Conservation (phyloP, 1,284 basidiomycete species). For the Ustilago hordei region DNA sequence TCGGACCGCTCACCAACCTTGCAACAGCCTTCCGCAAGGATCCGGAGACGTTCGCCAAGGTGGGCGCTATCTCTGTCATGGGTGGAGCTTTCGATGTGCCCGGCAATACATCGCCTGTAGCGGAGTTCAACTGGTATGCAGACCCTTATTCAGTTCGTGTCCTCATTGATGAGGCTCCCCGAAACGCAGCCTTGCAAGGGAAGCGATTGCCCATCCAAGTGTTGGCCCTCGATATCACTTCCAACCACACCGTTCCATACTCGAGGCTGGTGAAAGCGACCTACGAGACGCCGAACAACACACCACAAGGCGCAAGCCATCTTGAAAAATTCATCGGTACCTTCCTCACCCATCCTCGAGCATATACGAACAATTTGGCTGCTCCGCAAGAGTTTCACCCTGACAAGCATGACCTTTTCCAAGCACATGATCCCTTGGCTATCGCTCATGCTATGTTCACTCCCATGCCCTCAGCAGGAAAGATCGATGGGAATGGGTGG, state of each 20-base stretch:
- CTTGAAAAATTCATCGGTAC: constrained; percentile 54
- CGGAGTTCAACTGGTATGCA: constrained; percentile 89
- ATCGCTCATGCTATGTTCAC: constrained; percentile 63
- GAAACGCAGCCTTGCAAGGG: constrained; percentile 25
- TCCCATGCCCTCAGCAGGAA: constrained; percentile 17
- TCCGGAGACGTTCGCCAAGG: constrained; percentile 73
- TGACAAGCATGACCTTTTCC: constrained; percentile 57
- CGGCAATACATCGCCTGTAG: constrained; percentile 79
- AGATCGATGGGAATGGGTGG: constrained; percentile 38
- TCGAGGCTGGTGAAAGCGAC: constrained; percentile 48
- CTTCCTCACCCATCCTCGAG: constrained; percentile 60
- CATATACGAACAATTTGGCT: constrained; percentile 62
- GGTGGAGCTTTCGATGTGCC: constrained; percentile 95
- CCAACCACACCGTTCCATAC: constrained; percentile 60
- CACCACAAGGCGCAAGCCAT: constrained; percentile 21
- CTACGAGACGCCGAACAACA: constrained; percentile 28
- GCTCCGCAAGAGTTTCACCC: constrained; percentile 59
- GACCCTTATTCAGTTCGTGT: constrained; percentile 83
- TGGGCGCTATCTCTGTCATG: constrained; percentile 85
- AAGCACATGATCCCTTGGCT: constrained; percentile 66
- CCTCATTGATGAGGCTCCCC: constrained; percentile 56
- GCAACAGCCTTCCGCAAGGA: constrained; percentile 78
- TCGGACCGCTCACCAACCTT: constrained; percentile 90
- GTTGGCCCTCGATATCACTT: constrained; percentile 64
- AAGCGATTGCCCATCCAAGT: constrained; percentile 55